Base-by-base conservation (phyloP, 192 early-diverging fungal genomes). In the Gigaspora rosea region DNA sequence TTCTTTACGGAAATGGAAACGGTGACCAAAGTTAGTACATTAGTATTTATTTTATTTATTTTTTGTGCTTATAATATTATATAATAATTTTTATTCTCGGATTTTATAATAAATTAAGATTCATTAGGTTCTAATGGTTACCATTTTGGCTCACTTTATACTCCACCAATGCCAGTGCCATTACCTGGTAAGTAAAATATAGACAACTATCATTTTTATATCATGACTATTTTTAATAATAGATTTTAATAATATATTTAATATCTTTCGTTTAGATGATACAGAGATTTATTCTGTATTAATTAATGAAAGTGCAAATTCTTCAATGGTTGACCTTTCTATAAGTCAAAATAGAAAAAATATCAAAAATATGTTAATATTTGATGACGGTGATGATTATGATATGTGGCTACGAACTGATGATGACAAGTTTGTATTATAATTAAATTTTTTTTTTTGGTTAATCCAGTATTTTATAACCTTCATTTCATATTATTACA, bases 81-180 rank as follows among this genome's bases (percentile, higher is more conserved):
- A 27, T 27, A 27, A 27, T 27, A 27, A 27, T 27, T 27, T 27
- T 27, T 27, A 27, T 27, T 27, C 41, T 41, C 2, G 3, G 7
- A 41, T 41, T 41, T 41, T 41, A 41, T 41, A 7, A 41, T 7
- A 41, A 41, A 41, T 7, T 41, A 51, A 69, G 51, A 15, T 76
- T n/a, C 32, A 20, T 10, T 49, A 66, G 78, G 70, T 4, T 65
- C 77, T 11, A 80, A 82, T 51, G 84, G 78, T 0, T 67, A 78
- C 63, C 86, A 86, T 69, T 80, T 85, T 54, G 88, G 86, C 58
- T 80, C 84, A 10, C 36, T 87, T 11, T 88, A 88, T 75, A 85
- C 82, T 18, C 88, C 88, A 1, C 84, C 85, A 3, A 81, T 88
- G 56, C 78, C 84, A 10, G 61, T 78, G 1, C 84, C 85, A 46